Evolutionary conservation across 345 rosid genomes (phyloP).

Genomic region (Sonneratia caseolaris): DNA sequence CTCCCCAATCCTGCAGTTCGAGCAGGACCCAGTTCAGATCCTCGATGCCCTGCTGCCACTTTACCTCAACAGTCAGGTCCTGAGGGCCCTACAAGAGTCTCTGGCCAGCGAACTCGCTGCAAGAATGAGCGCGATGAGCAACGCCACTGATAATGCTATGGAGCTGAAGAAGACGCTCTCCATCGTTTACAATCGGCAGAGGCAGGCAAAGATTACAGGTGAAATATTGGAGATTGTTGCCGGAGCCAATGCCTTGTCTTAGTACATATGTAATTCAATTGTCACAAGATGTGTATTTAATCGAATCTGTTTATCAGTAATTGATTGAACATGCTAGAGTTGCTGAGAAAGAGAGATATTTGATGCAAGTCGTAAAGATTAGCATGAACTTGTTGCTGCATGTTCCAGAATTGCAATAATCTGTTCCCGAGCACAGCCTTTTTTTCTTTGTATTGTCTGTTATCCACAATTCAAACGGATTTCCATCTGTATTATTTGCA

Average conservation of each 20-base stretch:
- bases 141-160: conserved; percentile 67
- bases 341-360: neutral
- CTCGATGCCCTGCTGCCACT: conserved; percentile 91
- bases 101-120: conserved; percentile 92
- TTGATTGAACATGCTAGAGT: neutral
- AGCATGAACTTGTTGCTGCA: neutral
- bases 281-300: neutral
- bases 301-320: neutral
- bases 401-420: neutral
- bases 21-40: conserved; percentile 95
- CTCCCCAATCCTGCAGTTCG: conserved; percentile 82
- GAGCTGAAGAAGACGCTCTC: conserved; percentile 71
- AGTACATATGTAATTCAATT: neutral
- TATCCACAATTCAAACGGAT: neutral
- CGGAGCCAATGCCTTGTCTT: conserved; percentile 69
- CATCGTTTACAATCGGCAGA: conserved; percentile 53
- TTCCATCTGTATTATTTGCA: neutral
- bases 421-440: neutral
- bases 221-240: conserved; percentile 95
- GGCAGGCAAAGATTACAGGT: conserved; percentile 94
- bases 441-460: neutral
- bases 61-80: conserved; percentile 84
- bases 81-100: conserved; percentile 92
- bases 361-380: neutral
- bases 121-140: conserved; percentile 94